These are phyloP conservation scores for Calophaca sinica DNA, from an alignment of 306 rosid genomes.

Conservation along the genomic window DNA sequence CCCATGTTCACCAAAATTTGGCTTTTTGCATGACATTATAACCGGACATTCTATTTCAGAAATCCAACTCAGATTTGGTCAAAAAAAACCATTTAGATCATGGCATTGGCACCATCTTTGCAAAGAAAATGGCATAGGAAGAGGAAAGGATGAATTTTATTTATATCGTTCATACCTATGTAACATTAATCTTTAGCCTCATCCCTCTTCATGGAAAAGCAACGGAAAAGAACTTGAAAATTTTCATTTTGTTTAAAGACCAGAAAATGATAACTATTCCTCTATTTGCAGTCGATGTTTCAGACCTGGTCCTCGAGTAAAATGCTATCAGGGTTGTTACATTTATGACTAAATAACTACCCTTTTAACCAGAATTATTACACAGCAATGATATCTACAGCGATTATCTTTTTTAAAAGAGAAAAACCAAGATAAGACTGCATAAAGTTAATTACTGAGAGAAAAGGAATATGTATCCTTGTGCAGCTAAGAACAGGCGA, in stretches of 20 bases:
- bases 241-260: neutral
- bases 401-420: neutral
- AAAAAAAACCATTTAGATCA: neutral
- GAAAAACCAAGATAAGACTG: neutral
- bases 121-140: constrained; percentile 8
- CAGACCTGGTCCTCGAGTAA: neutral
- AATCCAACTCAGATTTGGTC: neutral
- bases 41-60: neutral
- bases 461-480: neutral
- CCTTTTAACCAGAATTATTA: no score
- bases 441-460: neutral
- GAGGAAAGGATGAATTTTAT: neutral
- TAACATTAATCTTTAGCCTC: neutral
- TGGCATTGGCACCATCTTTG: neutral
- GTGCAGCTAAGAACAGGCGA: constrained; percentile 7
- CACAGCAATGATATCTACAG: neutral
- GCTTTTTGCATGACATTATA: neutral
- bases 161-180: neutral
- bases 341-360: neutral
- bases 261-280: neutral
- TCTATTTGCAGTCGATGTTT: neutral
- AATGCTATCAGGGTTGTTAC: neutral
- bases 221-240: neutral
- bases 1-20: neutral
- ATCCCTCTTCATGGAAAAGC: neutral